Base-by-base conservation (phyloP, 306 rosid genomes). In the Gastrolobium villosum region DNA sequence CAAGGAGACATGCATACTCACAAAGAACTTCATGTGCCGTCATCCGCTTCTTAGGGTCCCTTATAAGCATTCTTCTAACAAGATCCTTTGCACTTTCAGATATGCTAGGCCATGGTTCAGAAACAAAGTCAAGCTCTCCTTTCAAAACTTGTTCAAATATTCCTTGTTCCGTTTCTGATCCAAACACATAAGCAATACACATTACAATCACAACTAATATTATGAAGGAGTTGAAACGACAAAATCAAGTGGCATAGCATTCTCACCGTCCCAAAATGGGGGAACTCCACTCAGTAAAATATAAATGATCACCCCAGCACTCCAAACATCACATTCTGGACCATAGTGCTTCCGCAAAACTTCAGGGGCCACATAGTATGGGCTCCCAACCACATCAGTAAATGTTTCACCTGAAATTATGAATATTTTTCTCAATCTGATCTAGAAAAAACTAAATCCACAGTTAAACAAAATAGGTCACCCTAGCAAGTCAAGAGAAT, bases 291-390 rank as follows among this genome's bases (percentile, higher is more conserved):
- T 83, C 28, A 95, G 88, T 82, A 93, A 86, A 79, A 95, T 93
- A 66, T 93, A 95, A 39, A 93, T 91, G 84, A 95, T 95, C 46
- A 95, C 99, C 59, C 99, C 99, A 30, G 98, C 99, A 75, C 99
- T 93, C 99, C 99, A 93, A 65, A 95, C 93, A 86, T 95, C 98
- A 79, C 99, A 95, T 75, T 87, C 91, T 74, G 86, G 90, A 74
- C 99, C 97, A 77, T 95, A 95, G 55, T 61, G 83, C 92, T 92
- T 95, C 80, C 88, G 78, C 72, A 95, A 88, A 74, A 95, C 98
- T 88, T 95, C 98, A 65, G 99, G 99, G 41, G 99, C 99, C 48
- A 95, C 99, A 53, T 95, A 95, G 83, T 95, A 95, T n/a, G 99
- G 99, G 80, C 99, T 95, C 8, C 99, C 99, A 78, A 93, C 98